These are phyloP conservation scores for Posidonia oceanica DNA, from an alignment of 116 monocot genomes.

Conservation along the genomic window DNA sequence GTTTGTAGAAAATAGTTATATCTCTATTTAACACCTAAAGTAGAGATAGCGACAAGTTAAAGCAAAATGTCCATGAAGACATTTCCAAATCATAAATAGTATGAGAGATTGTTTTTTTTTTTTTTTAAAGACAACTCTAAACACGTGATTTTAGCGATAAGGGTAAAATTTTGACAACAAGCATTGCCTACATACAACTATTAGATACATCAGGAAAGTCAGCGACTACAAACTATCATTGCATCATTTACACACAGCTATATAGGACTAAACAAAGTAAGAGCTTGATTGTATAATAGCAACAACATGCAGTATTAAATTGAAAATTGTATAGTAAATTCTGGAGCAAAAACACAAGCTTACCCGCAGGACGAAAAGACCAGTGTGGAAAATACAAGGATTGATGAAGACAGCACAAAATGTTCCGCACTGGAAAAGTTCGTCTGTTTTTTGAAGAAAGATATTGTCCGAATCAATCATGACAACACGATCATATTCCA, in stretches of 20 bases:
- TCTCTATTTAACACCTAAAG: too few relatives aligned
- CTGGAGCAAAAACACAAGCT: not conserved
- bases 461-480: constrained; percentile 84
- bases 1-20: too few relatives aligned
- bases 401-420: constrained; percentile 87
- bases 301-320: too few relatives aligned
- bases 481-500: constrained; percentile 71
- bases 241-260: too few relatives aligned
- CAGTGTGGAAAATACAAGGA: constrained; percentile 88
- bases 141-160: not conserved
- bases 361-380: constrained; percentile 90
- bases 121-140: not conserved
- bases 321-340: not conserved
- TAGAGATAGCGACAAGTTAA: not conserved
- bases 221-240: not conserved
- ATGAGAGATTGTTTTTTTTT: not conserved
- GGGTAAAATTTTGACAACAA: not conserved
- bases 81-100: not conserved
- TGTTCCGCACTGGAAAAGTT: constrained; percentile 85
- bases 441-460: constrained; percentile 73
- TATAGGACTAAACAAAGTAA: too few relatives aligned
- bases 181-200: not conserved
- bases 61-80: not conserved
- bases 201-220: not conserved
- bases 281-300: too few relatives aligned